phyloP scores from a whole-genome alignment of 768 basidiomycete genomes.

The Suillus plorans region DNA sequence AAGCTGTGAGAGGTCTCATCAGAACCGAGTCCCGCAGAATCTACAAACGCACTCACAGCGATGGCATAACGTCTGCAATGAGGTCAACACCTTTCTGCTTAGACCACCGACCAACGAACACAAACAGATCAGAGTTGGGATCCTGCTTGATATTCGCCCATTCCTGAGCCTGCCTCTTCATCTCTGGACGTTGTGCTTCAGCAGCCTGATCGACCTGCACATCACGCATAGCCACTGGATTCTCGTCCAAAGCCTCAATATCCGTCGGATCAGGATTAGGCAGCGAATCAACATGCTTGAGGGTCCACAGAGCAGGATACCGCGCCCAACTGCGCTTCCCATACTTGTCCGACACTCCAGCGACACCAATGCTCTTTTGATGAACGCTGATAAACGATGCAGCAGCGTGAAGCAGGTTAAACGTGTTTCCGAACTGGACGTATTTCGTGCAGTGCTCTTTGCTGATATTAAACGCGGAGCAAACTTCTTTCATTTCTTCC shows the following conservation, averaged over 20 bases:
- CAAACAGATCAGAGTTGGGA: conserved; percentile 85
- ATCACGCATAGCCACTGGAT: conserved; percentile 65
- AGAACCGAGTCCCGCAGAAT: not conserved
- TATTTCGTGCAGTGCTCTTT: conserved; percentile 97
- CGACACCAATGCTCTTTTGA: conserved; percentile 91
- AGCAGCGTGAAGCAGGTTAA: conserved; percentile 91
- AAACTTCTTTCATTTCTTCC: conserved; percentile 98
- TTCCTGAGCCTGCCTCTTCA: conserved; percentile 90
- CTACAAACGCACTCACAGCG: conserved; percentile 52
- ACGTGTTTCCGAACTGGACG: conserved; percentile 97
- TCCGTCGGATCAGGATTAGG: conserved; percentile 95
- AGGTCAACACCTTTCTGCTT: conserved; percentile 98
- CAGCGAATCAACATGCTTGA: conserved; percentile 92
- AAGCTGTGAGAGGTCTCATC: conserved; percentile 43
- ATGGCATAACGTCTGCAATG: conserved; percentile 94
- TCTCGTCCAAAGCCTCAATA: conserved; percentile 89
- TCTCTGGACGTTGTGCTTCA: conserved; percentile 87
- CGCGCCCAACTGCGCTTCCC: conserved; percentile 97
- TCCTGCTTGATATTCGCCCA: conserved; percentile 95
- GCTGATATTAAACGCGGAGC: conserved; percentile 96
- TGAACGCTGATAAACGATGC: conserved; percentile 91
- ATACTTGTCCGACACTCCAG: conserved; percentile 97
- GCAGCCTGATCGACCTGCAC: conserved; percentile 77
- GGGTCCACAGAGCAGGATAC: conserved; percentile 93
- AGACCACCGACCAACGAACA: conserved; percentile 97